Base-by-base conservation (phyloP, 345 rosid species). In the Erodium maritimum region DNA sequence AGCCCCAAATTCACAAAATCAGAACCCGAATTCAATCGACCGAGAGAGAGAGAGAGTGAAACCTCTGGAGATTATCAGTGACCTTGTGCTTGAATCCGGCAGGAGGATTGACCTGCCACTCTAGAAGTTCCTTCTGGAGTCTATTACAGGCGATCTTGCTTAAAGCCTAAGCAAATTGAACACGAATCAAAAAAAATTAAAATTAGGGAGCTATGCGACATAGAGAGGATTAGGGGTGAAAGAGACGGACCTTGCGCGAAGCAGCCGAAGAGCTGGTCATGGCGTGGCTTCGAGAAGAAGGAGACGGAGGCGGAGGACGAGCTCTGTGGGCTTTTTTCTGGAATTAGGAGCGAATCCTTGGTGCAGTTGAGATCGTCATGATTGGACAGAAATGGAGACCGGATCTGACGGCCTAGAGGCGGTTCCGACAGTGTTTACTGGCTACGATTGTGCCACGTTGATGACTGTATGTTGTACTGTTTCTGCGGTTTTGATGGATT, bases 51-150 rank as follows among this genome's bases (percentile, higher is more conserved):
- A 29, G 19, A 19, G 54, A 59, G 8, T 19, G 34, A 5, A 60
- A 88, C 97, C 95, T 89, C 54, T 89, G 97, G 62, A 89, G 95
- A 82, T 87, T 87, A 73, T 93, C 99, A 62, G 95, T 79, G 83
- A 80, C 87, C 62, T 82, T 90, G 69, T 83, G 95, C 66, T 85
- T 89, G 72, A 93, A 93, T 1, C 96, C 99, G 1, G 80, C 51
- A 8, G 97, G 97, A 68, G 99, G 95, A 73, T 78, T 87, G 76
- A 74, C 80, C 79, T 89, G 96, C 99, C 99, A 89, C 74, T 93
- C 97, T 6, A 78, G 73, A 50, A 93, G 85, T 85, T 93, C 99
- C 59, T 93, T 89, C 75, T 93, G 99, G 55, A 93, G 88, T 58
- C 99, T 83, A 59, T 93, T 89, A 74, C 83, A 72, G 10, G 99